Base-by-base conservation (phyloP, 257 asterid species). In the Nicotiana undulata region DNA sequence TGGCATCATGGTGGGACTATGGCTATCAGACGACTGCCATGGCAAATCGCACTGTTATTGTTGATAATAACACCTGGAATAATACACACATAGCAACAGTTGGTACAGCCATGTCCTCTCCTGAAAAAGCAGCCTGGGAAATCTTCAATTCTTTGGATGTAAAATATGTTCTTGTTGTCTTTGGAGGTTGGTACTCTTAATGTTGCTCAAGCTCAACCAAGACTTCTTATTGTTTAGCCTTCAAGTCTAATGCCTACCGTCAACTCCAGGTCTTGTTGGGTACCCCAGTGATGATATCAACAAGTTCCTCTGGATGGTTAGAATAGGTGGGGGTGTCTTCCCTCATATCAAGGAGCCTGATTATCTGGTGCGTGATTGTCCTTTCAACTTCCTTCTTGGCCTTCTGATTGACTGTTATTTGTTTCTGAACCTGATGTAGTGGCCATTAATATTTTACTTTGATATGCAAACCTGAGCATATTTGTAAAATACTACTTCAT, bases 1-100 rank as follows among this genome's bases (percentile, higher is more conserved):
- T 96, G 88, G 99, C 99, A 32, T 94, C 99, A 76, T 96, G 99
- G 99, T 96, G 99, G 99, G 99, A 96, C 75, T 96, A 96, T 84
- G 99, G 99, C 81, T 96, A 96, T 87, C 99, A 96, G 89, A 96
- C 99, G 81, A 96, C 99, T 87, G 99, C 99, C 34, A 96, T 96
- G 99, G 99, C 99, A 59, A 96, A 96, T 88, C 98, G 99, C 68
- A 96, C 99, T 4, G 99, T 96, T 81, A 93, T 94, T 83, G 99
- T 96, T 81, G 98, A 94, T 82, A 96, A 96, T 84, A 96, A 96
- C 86, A 96, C 98, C 81, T 96, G 99, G 99, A 96, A 96, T 87
- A 94, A 96, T 87, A 96, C 98, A 8, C 98, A 96, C 82, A 96
- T 96, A 87, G 99, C 98, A 59, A 96, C 98, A 31, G 99, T 96